A percentile compares a stretch with the other conserved stretches of the same genome.
Evolutionary conservation across 805 yeast genomes (phyloP).

Genomic region (Saturnispora saitoi): DNA sequence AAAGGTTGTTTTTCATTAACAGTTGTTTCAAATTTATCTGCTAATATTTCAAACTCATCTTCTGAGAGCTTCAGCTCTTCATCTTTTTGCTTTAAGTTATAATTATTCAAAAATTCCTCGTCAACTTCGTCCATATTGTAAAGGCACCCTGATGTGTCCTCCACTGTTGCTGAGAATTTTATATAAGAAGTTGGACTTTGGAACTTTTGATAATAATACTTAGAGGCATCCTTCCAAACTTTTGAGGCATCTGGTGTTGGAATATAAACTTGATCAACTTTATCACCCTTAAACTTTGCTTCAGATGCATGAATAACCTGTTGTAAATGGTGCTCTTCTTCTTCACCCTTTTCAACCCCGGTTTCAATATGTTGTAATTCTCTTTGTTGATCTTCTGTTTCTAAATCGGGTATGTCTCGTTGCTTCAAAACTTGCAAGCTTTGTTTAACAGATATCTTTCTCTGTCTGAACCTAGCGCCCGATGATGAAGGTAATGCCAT

Average conservation of each 20-base stretch:
- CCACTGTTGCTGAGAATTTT: conserved; percentile 90
- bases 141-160: conserved; percentile 79
- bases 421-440: conserved; percentile 70
- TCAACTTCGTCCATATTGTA: conserved; percentile 90
- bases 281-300: conserved; percentile 48
- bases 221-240: conserved; percentile 67
- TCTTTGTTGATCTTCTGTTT: conserved; percentile 71
- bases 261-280: conserved; percentile 58
- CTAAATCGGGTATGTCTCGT: conserved; percentile 71
- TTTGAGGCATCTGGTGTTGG: conserved; percentile 95
- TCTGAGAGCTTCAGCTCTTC: conserved; percentile 44
- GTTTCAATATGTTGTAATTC: conserved; percentile 88
- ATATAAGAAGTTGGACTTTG: conserved; percentile 71
- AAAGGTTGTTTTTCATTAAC: conserved; percentile 83
- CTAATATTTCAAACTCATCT: conserved; percentile 76
- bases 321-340: conserved; percentile 92
- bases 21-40: conserved; percentile 64
- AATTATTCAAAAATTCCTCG: conserved; percentile 49
- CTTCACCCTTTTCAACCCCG: conserved; percentile 97
- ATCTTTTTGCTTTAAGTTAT: conserved; percentile 30
- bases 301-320: conserved; percentile 79
- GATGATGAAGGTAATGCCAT: conserved; percentile 33
- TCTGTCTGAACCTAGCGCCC: conserved; percentile 79
- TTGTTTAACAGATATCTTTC: conserved; percentile 90
- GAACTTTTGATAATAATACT: conserved; percentile 63